Evolutionary conservation across 2,329 filamentous ascomycete species (phyloP).

Genomic region (Fusarium torulosum): DNA sequence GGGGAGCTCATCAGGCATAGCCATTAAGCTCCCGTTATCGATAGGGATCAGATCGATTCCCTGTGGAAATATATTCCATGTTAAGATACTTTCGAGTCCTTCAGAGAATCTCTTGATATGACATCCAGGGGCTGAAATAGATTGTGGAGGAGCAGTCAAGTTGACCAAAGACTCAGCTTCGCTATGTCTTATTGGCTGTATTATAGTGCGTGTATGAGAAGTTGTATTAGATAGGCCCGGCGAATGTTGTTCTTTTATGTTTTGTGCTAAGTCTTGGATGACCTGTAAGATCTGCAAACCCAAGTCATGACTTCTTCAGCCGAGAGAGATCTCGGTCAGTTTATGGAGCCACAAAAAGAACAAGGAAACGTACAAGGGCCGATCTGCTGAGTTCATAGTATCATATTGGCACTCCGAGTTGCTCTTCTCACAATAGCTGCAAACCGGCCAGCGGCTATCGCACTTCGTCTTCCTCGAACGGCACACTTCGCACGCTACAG

Average conservation of each 20-base stretch:
- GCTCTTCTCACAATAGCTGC: neutral
- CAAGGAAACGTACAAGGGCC: neutral
- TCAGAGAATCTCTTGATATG: neutral
- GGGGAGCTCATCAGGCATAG: neutral
- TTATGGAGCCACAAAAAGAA: neutral
- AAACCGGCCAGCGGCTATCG: neutral
- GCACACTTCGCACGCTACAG: neutral
- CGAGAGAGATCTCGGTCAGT: neutral
- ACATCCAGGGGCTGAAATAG: neutral
- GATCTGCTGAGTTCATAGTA: neutral
- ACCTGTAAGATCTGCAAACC: neutral
- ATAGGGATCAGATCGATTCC: neutral
- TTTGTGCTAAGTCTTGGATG: neutral
- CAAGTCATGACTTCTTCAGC: neutral
- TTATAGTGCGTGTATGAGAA: neutral
- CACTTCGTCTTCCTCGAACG: neutral
- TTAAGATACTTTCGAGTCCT: neutral
- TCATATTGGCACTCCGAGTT: neutral
- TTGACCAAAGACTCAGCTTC: neutral
- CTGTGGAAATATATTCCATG: neutral
- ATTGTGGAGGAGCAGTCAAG: neutral
- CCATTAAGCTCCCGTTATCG: neutral
- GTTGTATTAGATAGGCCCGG: neutral
- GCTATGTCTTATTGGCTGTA: neutral
- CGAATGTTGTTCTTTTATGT: neutral